These are phyloP conservation scores for Euptelea pleiosperma DNA, from an alignment of 164 flowering plant species.

Conservation along the genomic window DNA sequence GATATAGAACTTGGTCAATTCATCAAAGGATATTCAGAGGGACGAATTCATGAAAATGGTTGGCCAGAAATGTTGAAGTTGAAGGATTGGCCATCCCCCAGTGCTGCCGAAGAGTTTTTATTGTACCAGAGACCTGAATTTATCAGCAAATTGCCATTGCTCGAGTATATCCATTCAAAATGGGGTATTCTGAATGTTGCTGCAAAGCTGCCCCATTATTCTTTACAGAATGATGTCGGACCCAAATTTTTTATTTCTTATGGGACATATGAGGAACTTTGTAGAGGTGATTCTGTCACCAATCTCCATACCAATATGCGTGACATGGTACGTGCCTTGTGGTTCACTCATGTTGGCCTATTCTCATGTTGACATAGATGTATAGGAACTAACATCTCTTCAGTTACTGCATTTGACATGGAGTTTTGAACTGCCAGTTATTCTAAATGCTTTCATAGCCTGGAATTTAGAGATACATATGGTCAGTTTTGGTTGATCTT, in stretches of 20 bases:
- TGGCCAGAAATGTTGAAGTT: conserved; percentile 70
- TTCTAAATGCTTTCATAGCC: no score
- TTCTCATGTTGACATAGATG: conserved; percentile 11
- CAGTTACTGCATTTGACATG: background rate
- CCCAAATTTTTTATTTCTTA: conserved; percentile 75
- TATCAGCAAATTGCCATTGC: conserved; percentile 74
- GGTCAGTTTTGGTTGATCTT: background rate
- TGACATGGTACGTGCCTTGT: conserved; percentile 66
- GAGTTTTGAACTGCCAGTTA: background rate
- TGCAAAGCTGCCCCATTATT: conserved; percentile 85
- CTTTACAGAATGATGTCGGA: conserved; percentile 84
- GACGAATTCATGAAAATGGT: conserved; percentile 59
- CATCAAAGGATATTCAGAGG: conserved; percentile 81
- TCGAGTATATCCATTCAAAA: conserved; percentile 90
- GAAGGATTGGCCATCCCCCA: conserved; percentile 88
- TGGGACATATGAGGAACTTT: conserved; percentile 70
- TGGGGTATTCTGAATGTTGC: conserved; percentile 95
- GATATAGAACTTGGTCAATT: conserved; percentile 73
- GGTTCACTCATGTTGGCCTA: background rate
- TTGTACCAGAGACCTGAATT: conserved; percentile 85
- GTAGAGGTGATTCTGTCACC: conserved; percentile 66
- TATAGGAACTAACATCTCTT: background rate
- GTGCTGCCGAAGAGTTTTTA: conserved; percentile 86
- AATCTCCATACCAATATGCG: conserved; percentile 72
- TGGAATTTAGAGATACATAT: no score